Percentiles rank a stretch among this genome's conserved stretches.
These are phyloP conservation scores for Amanita subjunquillea DNA, from an alignment of 768 basidiomycete species.

Conservation along the genomic window DNA sequence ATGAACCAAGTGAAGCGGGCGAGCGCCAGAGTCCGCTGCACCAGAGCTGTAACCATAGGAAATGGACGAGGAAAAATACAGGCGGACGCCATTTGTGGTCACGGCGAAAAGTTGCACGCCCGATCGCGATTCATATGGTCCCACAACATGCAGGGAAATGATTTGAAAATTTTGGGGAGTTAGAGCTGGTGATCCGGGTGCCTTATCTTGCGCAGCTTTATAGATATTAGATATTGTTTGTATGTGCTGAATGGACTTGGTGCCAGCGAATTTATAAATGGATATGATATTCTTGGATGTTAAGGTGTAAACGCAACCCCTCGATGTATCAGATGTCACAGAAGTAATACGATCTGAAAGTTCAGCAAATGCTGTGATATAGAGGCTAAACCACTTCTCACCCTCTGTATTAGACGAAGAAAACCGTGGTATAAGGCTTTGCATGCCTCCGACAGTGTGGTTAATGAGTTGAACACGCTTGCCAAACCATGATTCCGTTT, in stretches of 20 bases:
- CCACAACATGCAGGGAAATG: constrained; percentile 58
- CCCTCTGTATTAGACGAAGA: constrained; percentile 55
- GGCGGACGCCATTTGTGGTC: constrained; percentile 71
- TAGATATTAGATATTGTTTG: constrained; percentile 68
- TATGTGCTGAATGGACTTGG: constrained; percentile 60
- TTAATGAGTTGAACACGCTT: constrained; percentile 80
- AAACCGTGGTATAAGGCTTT: constrained; percentile 73
- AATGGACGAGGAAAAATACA: constrained; percentile 66
- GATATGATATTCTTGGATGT: constrained; percentile 55
- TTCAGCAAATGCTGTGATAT: constrained; percentile 2
- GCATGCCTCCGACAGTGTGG: constrained; percentile 71
- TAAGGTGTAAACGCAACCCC: constrained; percentile 74
- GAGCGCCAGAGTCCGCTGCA: constrained; percentile 14
- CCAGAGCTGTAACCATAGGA: constrained; percentile 34
- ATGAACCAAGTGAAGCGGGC: constrained; percentile 60
- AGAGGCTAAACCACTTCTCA: constrained; percentile 21
- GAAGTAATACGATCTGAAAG: constrained; percentile 58
- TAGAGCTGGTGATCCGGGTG: constrained; percentile 65
- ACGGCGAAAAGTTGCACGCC: constrained; percentile 73
- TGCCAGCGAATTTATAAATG: constrained; percentile 51
- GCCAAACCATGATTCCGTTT: constrained; percentile 87
- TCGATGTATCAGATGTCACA: constrained; percentile 54
- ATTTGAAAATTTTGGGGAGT: constrained; percentile 64
- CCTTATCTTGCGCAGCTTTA: constrained; percentile 73
- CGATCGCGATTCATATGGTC: constrained; percentile 53